Percentiles rank a stretch among this genome's conserved stretches.
phyloP scores from a whole-genome alignment of 257 asterid species.

The Leptodermis oblonga region DNA sequence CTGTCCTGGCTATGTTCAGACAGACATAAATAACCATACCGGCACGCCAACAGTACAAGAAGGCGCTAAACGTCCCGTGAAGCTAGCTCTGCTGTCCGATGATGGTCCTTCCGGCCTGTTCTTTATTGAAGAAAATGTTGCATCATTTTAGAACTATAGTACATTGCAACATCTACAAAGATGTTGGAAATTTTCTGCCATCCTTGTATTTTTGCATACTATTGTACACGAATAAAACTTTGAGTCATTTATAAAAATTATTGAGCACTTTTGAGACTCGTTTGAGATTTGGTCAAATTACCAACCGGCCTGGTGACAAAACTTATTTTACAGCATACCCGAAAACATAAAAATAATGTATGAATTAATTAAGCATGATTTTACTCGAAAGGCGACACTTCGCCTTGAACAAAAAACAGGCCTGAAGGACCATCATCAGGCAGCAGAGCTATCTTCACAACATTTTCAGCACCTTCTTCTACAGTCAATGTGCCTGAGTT shows the following conservation, averaged over 20 bases:
- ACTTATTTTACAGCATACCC: background rate
- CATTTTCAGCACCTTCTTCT: constrained; percentile 17
- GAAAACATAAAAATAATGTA: too few species aligned
- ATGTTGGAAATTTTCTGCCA: too few species aligned
- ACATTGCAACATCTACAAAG: too few species aligned
- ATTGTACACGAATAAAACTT: too few species aligned
- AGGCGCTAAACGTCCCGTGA: constrained; percentile 13
- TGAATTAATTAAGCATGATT: too few species aligned
- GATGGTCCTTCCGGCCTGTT: too few species aligned
- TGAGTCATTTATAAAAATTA: too few species aligned
- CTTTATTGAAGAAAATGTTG: background rate
- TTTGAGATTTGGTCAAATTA: too few species aligned
- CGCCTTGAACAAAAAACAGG: background rate
- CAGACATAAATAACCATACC: constrained; percentile 7
- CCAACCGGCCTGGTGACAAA: too few species aligned
- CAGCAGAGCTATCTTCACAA: constrained; percentile 11
- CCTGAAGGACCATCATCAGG: constrained; percentile 27
- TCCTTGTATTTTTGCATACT: too few species aligned
- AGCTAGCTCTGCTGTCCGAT: constrained; percentile 9
- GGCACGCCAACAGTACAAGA: background rate
- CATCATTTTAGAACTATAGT: background rate
- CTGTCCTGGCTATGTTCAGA: constrained; percentile 17
- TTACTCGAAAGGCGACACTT: background rate
- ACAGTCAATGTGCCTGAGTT: background rate
- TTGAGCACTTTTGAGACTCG: too few species aligned